Percentiles rank a stretch among this genome's conserved stretches.
These are phyloP conservation scores for Aphanomyces stellatus DNA, from an alignment of 352 stramenopile genomes.

Conservation along the genomic window DNA sequence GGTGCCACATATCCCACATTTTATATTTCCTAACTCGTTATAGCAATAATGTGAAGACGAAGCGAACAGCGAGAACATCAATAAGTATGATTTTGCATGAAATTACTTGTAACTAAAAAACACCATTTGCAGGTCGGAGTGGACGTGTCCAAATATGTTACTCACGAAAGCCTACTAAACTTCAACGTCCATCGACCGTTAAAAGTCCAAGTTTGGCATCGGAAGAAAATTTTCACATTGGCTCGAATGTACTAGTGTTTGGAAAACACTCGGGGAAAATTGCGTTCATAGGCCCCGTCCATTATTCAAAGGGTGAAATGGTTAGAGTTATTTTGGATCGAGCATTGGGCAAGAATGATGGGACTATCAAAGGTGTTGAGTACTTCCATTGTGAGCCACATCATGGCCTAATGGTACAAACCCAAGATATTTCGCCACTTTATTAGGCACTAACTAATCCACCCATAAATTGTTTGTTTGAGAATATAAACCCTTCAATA, in stretches of 20 bases:
- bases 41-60: no score
- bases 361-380: slow-evolving; percentile 46
- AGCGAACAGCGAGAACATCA: no score
- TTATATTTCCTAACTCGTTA: background rate
- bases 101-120: background rate
- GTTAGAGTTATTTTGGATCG: slow-evolving; percentile 50
- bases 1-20: background rate
- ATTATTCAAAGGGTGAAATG: slow-evolving; percentile 68
- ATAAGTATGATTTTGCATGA: background rate
- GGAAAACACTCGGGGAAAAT: background rate
- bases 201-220: background rate
- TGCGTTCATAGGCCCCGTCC: slow-evolving; percentile 43
- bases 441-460: background rate
- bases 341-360: slow-evolving; percentile 61
- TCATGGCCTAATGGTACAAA: slow-evolving; percentile 59
- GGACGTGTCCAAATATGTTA: background rate
- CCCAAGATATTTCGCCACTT: background rate
- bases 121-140: background rate
- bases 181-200: background rate
- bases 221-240: background rate
- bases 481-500: slow-evolving; percentile 44
- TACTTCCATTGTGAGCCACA: slow-evolving; percentile 53
- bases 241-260: background rate
- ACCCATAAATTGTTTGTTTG: background rate
- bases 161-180: background rate